Evolutionary conservation across 352 stramenopile species (phyloP).

Genomic region (Globisporangium uncinulatum): DNA sequence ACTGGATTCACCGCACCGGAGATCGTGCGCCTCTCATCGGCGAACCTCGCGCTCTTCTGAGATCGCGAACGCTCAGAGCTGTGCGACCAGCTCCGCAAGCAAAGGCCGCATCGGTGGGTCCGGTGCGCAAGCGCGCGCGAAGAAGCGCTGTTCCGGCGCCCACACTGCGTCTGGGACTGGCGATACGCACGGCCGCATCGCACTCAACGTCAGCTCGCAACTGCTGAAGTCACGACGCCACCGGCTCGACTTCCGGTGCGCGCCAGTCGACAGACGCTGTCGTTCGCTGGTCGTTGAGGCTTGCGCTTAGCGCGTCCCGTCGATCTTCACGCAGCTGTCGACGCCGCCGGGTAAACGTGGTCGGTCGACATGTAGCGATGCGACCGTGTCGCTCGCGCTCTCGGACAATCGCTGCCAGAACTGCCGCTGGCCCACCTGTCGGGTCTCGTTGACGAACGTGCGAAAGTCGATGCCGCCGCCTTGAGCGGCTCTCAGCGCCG

Average conservation of each 20-base stretch:
- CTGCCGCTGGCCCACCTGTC: not conserved
- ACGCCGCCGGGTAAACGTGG: not conserved
- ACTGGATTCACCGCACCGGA: no score
- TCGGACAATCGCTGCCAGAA: not conserved
- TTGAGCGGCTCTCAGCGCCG: not conserved
- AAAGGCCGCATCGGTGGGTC: not conserved
- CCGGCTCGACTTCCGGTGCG: conserved; percentile 1
- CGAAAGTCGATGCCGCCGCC: not conserved
- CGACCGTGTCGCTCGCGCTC: not conserved
- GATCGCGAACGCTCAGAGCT: not conserved
- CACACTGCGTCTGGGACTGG: not conserved
- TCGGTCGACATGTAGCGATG: not conserved
- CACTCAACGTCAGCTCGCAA: not conserved
- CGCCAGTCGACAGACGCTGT: not conserved
- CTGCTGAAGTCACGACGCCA: not conserved
- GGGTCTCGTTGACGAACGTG: not conserved
- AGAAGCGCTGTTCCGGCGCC: not conserved
- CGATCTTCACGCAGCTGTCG: not conserved
- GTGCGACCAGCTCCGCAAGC: not conserved
- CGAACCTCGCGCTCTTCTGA: not conserved
- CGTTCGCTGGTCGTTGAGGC: not conserved
- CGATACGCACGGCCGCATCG: not conserved
- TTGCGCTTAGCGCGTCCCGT: not conserved
- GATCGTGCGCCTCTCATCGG: no score
- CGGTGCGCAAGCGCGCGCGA: not conserved